Evolutionary conservation across 306 rosid species (phyloP).

Genomic region (Malus sylvestris): DNA sequence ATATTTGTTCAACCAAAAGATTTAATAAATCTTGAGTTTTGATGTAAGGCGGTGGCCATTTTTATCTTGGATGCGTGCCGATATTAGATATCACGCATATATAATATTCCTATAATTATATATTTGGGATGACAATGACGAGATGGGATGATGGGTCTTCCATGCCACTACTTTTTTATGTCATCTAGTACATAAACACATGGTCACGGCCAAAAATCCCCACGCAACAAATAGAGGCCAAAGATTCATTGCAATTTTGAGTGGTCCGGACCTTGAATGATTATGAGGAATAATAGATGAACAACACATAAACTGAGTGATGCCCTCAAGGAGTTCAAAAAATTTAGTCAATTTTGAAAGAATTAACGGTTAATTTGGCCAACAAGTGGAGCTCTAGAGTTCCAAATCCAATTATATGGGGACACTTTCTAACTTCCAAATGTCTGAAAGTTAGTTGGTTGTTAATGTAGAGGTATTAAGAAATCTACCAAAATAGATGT

Average conservation of each 20-base stretch:
- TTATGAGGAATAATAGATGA: not conserved
- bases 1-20: not conserved
- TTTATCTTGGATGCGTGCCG: not conserved
- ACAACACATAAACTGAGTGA: not conserved
- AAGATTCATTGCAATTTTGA: not conserved
- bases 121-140: not conserved
- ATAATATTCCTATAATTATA: not conserved
- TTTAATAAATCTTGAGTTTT: not conserved
- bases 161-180: not conserved
- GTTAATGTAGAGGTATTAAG: too few species aligned
- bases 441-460: not conserved
- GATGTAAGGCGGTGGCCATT: not conserved
- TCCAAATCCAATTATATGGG: not conserved
- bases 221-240: constrained; percentile 1
- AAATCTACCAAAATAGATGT: not conserved
- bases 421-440: not conserved
- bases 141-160: not conserved
- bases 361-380: not conserved
- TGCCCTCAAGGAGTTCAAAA: not conserved
- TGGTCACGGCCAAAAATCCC: not conserved
- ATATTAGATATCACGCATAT: not conserved
- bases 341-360: not conserved
- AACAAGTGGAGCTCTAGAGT: not conserved
- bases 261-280: constrained; percentile 4
- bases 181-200: not conserved